A percentile compares a stretch with the other conserved stretches of the same genome.
phyloP scores from a whole-genome alignment of 352 stramenopile species.

The Halophytophthora batemanensis region DNA sequence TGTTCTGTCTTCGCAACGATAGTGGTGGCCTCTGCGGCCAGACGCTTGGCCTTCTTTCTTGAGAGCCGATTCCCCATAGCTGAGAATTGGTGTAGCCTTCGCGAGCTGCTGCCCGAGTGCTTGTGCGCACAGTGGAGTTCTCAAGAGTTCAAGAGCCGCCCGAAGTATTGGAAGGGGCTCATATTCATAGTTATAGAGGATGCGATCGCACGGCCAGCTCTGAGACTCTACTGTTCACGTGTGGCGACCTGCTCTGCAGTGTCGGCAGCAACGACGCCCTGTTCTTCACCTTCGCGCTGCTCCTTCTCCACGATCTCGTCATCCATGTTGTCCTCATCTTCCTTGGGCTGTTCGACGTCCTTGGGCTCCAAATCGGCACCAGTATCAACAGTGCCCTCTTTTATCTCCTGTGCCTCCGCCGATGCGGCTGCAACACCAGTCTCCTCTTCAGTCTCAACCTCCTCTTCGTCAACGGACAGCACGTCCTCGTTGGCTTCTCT shows the following conservation, averaged over 20 bases:
- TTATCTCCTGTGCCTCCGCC: too few species aligned
- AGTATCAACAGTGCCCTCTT: too few species aligned
- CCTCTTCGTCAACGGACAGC: not conserved
- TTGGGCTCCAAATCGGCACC: too few species aligned
- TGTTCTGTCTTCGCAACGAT: too few species aligned
- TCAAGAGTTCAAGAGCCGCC: slow-evolving; percentile 8
- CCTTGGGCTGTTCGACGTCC: slow-evolving; percentile 1
- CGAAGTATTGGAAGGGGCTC: not conserved
- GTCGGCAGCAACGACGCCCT: slow-evolving; percentile 7
- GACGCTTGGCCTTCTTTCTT: slow-evolving; percentile 10
- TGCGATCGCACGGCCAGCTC: slow-evolving; percentile 1
- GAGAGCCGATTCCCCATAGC: slow-evolving; percentile 28
- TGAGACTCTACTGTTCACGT: not conserved
- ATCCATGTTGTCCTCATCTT: slow-evolving; percentile 5
- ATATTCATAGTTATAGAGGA: slow-evolving; percentile 10
- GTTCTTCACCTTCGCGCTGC: slow-evolving; percentile 1
- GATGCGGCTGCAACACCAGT: not conserved
- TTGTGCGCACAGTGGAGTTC: slow-evolving; percentile 2
- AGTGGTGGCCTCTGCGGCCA: not conserved
- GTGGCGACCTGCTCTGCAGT: not conserved
- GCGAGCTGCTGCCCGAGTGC: not conserved
- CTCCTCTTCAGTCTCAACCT: not conserved
- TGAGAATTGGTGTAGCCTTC: too few species aligned
- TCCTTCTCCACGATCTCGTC: slow-evolving; percentile 9
- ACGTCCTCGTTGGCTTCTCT: not conserved